phyloP scores from a whole-genome alignment of 768 basidiomycete species.

The Pisolithus tinctorius region DNA sequence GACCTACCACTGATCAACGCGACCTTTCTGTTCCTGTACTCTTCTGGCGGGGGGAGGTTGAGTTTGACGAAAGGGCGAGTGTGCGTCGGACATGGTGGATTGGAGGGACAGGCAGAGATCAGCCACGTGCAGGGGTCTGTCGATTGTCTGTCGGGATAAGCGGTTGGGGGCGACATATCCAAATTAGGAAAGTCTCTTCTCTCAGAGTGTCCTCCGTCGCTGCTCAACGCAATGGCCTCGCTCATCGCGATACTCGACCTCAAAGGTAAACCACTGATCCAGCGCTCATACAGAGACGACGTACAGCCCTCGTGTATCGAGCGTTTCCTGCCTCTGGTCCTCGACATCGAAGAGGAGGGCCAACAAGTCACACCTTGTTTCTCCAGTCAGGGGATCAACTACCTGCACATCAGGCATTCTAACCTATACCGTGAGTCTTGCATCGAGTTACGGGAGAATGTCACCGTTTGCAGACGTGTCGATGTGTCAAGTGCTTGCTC shows the following conservation, averaged over 20 bases:
- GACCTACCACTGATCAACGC: constrained; percentile 81
- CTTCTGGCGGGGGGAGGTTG: constrained; percentile 64
- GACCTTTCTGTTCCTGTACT: constrained; percentile 87
- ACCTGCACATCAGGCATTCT: constrained; percentile 97
- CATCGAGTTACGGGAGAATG: neutral
- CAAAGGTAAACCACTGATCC: constrained; percentile 97
- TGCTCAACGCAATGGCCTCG: constrained; percentile 38
- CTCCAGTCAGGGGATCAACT: constrained; percentile 91
- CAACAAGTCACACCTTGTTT: constrained; percentile 96
- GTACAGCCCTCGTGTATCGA: constrained; percentile 86
- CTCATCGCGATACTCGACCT: constrained; percentile 94
- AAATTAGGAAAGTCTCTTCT: neutral
- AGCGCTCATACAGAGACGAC: constrained; percentile 94
- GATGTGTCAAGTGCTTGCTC: constrained; percentile 66
- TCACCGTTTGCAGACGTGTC: neutral
- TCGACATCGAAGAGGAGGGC: constrained; percentile 96
- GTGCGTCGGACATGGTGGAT: constrained; percentile 12
- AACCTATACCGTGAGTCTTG: constrained; percentile 86
- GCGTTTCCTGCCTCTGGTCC: constrained; percentile 84
- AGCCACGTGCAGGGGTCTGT: too few relatives aligned
- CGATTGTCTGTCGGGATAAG: too few relatives aligned
- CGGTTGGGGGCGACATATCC: neutral
- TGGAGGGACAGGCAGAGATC: neutral
- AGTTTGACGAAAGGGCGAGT: constrained; percentile 39
- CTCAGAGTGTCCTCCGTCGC: neutral